Percentiles rank a stretch among this genome's conserved stretches.
Conservation (phyloP, 768 basidiomycete species). For the Rhodocollybia butyracea region DNA sequence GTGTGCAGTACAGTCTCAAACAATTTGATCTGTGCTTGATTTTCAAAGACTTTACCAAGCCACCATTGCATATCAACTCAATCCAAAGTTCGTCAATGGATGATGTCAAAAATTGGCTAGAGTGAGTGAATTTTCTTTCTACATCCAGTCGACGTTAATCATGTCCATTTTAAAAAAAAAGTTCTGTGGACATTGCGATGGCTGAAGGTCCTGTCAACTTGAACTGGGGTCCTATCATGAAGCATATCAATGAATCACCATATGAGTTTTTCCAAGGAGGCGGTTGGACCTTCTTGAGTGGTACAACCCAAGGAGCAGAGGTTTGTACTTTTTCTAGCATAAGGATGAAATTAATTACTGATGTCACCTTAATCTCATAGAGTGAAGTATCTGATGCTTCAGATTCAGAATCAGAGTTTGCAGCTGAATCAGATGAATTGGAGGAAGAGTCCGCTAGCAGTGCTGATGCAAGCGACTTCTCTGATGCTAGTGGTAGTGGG, state of each 20-base stretch:
- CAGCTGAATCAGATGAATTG: constrained; percentile 51
- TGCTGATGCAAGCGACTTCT: constrained; percentile 63
- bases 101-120: constrained; percentile 98
- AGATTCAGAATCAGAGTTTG: constrained; percentile 47
- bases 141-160: too few species aligned
- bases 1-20: constrained; percentile 93
- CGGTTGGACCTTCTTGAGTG: constrained; percentile 92
- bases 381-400: constrained; percentile 42
- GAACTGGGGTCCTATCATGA: constrained; percentile 99
- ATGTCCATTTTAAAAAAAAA: constrained; percentile 25
- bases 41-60: constrained; percentile 92
- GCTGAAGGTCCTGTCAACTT: constrained; percentile 95
- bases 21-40: constrained; percentile 98
- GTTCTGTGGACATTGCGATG: constrained; percentile 95
- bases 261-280: constrained; percentile 93
- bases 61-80: constrained; percentile 94
- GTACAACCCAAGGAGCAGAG: constrained; percentile 59
- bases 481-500: constrained; percentile 60
- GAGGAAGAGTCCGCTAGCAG: constrained; percentile 55
- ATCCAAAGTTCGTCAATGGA: constrained; percentile 89
- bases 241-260: constrained; percentile 94
- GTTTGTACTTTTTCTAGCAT: constrained; percentile 43
- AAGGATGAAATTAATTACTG: not conserved
- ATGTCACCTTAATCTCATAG: constrained; percentile 15
- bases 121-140: constrained; percentile 51